Conservation (phyloP, 2,329 filamentous ascomycete genomes). For the Exophiala phaeomuriformis region DNA sequence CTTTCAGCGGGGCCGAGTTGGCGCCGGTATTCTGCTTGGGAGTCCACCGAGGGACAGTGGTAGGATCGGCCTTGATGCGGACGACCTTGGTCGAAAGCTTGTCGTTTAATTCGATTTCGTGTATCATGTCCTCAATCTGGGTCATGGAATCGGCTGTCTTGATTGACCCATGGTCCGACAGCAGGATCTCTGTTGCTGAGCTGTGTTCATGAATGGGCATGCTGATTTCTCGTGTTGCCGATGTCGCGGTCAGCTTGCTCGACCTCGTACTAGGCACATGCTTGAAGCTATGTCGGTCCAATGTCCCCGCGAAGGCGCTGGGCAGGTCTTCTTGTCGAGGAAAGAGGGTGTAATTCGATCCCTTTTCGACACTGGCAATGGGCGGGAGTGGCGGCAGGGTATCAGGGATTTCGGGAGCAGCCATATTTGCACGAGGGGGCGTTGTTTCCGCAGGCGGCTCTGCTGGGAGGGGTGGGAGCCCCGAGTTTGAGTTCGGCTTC, state of each 20-base stretch:
- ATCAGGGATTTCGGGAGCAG: conserved; percentile 1
- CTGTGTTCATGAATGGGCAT: conserved; percentile 1
- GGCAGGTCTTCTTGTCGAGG: conserved; percentile 6
- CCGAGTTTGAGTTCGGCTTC: conserved; percentile 27
- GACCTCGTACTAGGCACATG: conserved; percentile 19
- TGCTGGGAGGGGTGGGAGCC: neutral
- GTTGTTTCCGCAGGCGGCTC: neutral
- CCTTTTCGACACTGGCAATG: conserved; percentile 29
- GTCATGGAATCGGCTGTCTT: conserved; percentile 25
- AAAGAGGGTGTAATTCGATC: conserved; percentile 22
- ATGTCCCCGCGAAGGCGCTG: neutral
- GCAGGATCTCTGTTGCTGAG: conserved; percentile 1
- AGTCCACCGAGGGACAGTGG: conserved; percentile 46
- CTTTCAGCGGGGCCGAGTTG: conserved; percentile 41
- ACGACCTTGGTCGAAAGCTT: conserved; percentile 42
- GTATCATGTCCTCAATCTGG: conserved; percentile 34
- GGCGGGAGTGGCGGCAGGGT: conserved; percentile 30
- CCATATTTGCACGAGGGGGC: neutral
- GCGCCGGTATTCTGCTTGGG: conserved; percentile 41
- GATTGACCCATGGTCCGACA: conserved; percentile 7
- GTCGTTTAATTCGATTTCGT: conserved; percentile 36
- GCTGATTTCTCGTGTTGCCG: conserved; percentile 5
- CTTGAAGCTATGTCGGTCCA: conserved; percentile 15
- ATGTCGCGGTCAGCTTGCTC: conserved; percentile 19
- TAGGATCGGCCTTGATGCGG: conserved; percentile 39